Conservation (phyloP, 2,329 filamentous ascomycete species). For the Paraconiothyrium sp. region DNA sequence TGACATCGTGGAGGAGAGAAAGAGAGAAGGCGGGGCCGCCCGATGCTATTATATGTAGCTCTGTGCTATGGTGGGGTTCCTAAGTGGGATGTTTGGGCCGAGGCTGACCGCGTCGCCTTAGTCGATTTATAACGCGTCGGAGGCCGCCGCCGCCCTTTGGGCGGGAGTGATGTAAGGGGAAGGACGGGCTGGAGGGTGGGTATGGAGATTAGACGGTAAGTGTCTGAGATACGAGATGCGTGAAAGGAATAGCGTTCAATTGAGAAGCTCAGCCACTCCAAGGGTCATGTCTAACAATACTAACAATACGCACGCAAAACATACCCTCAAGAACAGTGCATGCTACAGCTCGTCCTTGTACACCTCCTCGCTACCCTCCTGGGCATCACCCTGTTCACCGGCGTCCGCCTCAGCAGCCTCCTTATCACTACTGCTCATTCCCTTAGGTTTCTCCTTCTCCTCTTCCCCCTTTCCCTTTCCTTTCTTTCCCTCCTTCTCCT, state of each 20-base stretch:
- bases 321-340: neutral
- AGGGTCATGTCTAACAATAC: neutral
- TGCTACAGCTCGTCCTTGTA: conserved; percentile 53
- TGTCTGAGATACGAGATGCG: too few species aligned
- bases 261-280: neutral
- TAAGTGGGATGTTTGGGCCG: conserved; percentile 3
- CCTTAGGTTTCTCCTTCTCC: conserved; percentile 52
- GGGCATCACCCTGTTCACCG: conserved; percentile 29
- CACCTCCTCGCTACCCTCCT: conserved; percentile 52
- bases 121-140: neutral
- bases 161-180: too few species aligned
- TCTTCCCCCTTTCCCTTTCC: conserved; percentile 25
- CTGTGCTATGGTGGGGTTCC: neutral
- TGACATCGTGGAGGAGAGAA: conserved; percentile 46
- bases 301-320: neutral
- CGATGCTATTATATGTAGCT: conserved; percentile 14
- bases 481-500: conserved; percentile 44
- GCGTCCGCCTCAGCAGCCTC: conserved; percentile 25
- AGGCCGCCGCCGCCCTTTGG: neutral
- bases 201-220: too few species aligned
- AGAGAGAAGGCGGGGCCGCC: conserved; percentile 8
- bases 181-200: too few species aligned
- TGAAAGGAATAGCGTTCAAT: neutral
- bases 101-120: conserved; percentile 3
- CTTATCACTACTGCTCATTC: conserved; percentile 51